A percentile compares a stretch with the other conserved stretches of the same genome.
Evolutionary conservation across 805 yeast species (phyloP).

Genomic region (Candida pseudoglaebosa): DNA sequence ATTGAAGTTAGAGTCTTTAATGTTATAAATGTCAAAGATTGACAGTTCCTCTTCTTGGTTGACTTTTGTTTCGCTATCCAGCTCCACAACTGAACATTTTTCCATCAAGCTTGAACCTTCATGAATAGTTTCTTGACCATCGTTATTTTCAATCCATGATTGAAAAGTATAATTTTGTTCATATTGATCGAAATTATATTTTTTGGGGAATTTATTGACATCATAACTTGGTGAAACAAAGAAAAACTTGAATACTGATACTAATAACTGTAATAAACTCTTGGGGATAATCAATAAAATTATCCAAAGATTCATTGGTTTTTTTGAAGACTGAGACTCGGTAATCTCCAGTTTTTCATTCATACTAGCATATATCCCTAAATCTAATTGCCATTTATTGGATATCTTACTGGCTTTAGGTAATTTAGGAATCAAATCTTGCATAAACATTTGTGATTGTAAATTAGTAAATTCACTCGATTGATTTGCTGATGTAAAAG

Average conservation of each 20-base stretch:
- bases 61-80: not conserved
- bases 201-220: constrained; percentile 18
- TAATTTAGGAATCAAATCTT: constrained; percentile 28
- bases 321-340: not conserved
- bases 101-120: not conserved
- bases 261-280: constrained; percentile 38
- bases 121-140: constrained; percentile 1
- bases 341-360: constrained; percentile 11
- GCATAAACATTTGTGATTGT: constrained; percentile 22
- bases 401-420: constrained; percentile 39
- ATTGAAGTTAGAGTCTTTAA: constrained; percentile 23
- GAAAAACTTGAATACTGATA: constrained; percentile 28
- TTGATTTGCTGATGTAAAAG: too few relatives aligned
- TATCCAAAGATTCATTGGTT: constrained; percentile 26
- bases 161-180: constrained; percentile 16
- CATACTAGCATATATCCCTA: constrained; percentile 36
- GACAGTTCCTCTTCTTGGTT: not conserved
- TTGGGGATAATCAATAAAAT: constrained; percentile 55
- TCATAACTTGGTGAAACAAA: constrained; percentile 14
- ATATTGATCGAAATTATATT: constrained; percentile 25
- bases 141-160: constrained; percentile 1
- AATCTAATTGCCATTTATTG: constrained; percentile 39
- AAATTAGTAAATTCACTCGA: constrained; percentile 14
- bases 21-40: constrained; percentile 9
- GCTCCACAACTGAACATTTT: not conserved